phyloP scores from a whole-genome alignment of 108 stramenopile genomes.

The Parietichytrium sp. region DNA sequence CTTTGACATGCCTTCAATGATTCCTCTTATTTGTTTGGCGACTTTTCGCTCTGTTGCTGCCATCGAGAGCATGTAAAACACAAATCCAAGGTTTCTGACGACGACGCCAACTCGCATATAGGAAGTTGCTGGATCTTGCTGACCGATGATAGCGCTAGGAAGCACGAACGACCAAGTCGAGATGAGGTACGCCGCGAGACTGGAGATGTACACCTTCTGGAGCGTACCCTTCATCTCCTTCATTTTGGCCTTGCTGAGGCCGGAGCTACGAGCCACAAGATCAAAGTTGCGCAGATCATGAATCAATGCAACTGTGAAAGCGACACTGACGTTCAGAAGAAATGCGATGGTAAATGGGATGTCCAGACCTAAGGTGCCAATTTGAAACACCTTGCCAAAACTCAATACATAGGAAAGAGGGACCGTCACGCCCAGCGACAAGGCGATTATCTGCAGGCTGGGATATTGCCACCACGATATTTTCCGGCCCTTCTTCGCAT shows the following conservation, averaged over 20 bases:
- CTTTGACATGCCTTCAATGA: background rate
- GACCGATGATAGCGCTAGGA: background rate
- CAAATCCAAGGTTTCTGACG: background rate
- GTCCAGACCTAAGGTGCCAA: background rate
- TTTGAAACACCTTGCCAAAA: background rate
- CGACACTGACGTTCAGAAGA: background rate
- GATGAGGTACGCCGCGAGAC: background rate
- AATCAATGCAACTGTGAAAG: background rate
- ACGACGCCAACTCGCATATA: background rate
- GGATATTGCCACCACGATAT: background rate
- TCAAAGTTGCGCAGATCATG: background rate
- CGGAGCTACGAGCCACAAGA: background rate
- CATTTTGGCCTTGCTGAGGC: background rate
- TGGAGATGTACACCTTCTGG: too few species aligned
- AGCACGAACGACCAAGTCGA: background rate
- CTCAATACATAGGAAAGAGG: background rate
- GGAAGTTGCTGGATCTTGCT: background rate
- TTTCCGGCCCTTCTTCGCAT: background rate
- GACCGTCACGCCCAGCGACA: background rate
- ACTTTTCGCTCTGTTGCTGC: background rate
- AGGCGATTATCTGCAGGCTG: background rate
- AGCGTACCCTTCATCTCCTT: background rate
- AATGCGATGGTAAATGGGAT: background rate
- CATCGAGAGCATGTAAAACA: background rate
- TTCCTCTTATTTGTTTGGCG: background rate